phyloP scores from a whole-genome alignment of 441 rosid genomes.

The Jatropha multifida region DNA sequence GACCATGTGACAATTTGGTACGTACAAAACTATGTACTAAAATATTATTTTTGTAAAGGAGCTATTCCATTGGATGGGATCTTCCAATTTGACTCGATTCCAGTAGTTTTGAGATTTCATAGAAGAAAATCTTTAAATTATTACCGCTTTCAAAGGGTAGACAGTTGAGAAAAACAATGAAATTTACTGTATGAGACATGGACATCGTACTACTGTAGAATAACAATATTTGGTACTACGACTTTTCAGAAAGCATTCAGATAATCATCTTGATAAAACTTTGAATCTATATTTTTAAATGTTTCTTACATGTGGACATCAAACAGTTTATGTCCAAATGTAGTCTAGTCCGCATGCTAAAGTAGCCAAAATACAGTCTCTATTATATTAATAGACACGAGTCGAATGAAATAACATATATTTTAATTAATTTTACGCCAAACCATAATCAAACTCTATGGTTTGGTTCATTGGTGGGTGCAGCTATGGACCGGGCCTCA shows the following conservation, averaged over 20 bases:
- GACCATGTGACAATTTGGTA: neutral
- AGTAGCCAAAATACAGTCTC: neutral
- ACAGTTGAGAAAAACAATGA: neutral
- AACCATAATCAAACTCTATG: neutral
- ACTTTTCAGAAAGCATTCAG: neutral
- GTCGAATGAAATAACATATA: neutral
- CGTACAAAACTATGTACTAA: neutral
- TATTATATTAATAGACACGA: neutral
- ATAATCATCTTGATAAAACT: neutral
- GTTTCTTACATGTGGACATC: neutral
- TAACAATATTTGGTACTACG: neutral
- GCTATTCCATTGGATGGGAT: neutral
- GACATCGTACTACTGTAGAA: neutral
- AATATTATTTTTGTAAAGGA: neutral
- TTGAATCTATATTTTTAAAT: neutral
- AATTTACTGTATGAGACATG: neutral
- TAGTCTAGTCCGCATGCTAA: neutral
- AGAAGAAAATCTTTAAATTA: too few species aligned
- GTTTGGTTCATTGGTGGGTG: too few species aligned
- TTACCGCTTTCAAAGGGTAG: neutral
- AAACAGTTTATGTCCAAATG: neutral
- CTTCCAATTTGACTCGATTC: neutral
- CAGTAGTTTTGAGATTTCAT: too few species aligned
- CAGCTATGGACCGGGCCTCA: too few species aligned
- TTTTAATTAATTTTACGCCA: neutral